These are phyloP conservation scores for Dentiscutata heterogama DNA, from an alignment of 371 early-diverging fungal species.

Conservation along the genomic window DNA sequence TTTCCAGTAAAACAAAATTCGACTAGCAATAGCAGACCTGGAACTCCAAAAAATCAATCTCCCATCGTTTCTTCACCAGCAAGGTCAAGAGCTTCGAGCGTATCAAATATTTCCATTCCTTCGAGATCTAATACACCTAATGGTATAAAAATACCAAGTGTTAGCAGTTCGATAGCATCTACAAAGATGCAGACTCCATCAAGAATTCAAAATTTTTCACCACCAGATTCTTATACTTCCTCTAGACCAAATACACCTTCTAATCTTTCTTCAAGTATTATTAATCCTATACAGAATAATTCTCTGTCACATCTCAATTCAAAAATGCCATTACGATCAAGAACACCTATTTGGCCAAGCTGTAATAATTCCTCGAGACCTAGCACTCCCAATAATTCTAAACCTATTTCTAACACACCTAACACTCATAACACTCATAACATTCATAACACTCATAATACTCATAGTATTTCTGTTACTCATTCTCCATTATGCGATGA, in stretches of 20 bases:
- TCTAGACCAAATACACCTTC: constrained; percentile 13
- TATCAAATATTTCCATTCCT: background rate
- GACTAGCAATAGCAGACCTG: too few species aligned
- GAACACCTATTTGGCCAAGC: background rate
- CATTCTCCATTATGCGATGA: background rate
- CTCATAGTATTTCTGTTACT: too few species aligned
- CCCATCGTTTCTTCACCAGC: too few species aligned
- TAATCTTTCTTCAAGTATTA: too few species aligned
- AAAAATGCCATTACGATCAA: background rate
- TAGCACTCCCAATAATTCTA: background rate
- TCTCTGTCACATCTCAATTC: background rate
- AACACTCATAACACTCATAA: too few species aligned
- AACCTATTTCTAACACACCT: too few species aligned
- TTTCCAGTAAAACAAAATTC: background rate
- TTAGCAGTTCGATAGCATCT: background rate
- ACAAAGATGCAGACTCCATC: background rate
- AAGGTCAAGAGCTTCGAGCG: background rate
- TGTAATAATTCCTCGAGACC: background rate
- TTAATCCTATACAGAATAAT: too few species aligned
- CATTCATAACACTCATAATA: too few species aligned
- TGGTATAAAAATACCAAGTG: background rate
- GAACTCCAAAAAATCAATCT: too few species aligned
- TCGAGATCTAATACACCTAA: background rate
- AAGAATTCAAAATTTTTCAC: background rate
- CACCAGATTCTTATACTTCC: background rate